Percentiles rank a stretch among this genome's conserved stretches.
phyloP scores from a whole-genome alignment of 768 basidiomycete genomes.

The Boletellus ananiceps region DNA sequence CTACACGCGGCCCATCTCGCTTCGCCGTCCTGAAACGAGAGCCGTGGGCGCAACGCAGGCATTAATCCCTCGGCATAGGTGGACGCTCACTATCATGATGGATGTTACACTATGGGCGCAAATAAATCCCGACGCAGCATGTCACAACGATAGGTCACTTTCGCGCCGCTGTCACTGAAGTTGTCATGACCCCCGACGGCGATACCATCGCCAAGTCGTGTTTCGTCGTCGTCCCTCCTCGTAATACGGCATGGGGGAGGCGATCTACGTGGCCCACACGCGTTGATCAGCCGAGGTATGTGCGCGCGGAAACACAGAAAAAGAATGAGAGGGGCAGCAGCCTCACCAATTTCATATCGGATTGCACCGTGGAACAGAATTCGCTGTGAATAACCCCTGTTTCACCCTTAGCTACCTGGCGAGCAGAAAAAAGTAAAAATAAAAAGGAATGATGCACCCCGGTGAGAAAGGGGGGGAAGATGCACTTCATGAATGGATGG shows the following conservation, averaged over 20 bases:
- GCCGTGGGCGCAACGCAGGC: too few species aligned
- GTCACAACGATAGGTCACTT: not conserved
- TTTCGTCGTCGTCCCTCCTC: not conserved
- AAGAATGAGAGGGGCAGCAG: not conserved
- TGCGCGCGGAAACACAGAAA: not conserved
- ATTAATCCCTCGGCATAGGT: too few species aligned
- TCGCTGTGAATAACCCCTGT: conserved; percentile 9
- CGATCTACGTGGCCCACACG: conserved; percentile 9
- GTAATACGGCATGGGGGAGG: not conserved
- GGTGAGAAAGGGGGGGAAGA: too few species aligned
- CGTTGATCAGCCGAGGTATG: conserved; percentile 10
- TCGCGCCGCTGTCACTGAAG: not conserved
- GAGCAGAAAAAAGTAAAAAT: conserved; percentile 6
- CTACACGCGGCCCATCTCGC: not conserved
- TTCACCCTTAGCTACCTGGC: conserved; percentile 14
- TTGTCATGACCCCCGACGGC: not conserved
- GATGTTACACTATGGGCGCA: too few species aligned
- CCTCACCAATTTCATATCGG: conserved; percentile 21
- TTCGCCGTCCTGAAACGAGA: not conserved
- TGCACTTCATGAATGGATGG: too few species aligned
- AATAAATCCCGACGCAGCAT: too few species aligned
- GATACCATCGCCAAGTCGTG: too few species aligned
- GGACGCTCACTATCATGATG: too few species aligned
- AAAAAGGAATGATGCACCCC: not conserved
- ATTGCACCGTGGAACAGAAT: conserved; percentile 5